Evolutionary conservation across 306 rosid genomes (phyloP).

Genomic region (Sicyos baderoa): DNA sequence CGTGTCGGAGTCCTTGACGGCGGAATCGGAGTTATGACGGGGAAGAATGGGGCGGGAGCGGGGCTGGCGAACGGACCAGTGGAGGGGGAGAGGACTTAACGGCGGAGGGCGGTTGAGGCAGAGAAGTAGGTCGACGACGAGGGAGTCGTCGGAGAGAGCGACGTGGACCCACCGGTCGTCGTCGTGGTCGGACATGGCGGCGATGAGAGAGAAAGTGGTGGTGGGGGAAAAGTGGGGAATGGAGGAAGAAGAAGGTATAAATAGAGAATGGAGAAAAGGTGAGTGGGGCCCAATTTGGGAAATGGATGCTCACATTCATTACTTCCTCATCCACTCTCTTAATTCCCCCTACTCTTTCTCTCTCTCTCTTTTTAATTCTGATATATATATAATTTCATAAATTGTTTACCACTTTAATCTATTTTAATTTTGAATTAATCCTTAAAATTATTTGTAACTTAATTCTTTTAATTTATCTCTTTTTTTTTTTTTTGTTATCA

Average conservation of each 20-base stretch:
- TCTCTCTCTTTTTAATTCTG: neutral
- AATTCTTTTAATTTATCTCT: too few species aligned
- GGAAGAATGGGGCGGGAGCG: slow-evolving; percentile 33
- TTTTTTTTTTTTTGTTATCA: too few species aligned
- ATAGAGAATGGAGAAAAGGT: neutral
- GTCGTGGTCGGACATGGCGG: slow-evolving; percentile 23
- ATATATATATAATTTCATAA: too few species aligned
- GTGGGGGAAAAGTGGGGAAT: slow-evolving; percentile 15
- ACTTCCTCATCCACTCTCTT: neutral
- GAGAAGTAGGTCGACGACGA: slow-evolving; percentile 49
- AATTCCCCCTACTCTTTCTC: neutral
- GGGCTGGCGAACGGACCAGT: slow-evolving; percentile 56
- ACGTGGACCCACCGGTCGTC: slow-evolving; percentile 54
- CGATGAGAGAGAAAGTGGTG: neutral
- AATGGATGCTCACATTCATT: slow-evolving; percentile 10
- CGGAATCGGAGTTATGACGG: slow-evolving; percentile 34
- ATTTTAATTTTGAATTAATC: too few species aligned
- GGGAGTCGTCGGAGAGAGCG: slow-evolving; percentile 55
- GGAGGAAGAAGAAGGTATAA: slow-evolving; percentile 8
- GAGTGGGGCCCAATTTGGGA: too few species aligned
- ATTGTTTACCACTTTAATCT: too few species aligned
- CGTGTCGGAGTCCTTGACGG: slow-evolving; percentile 23
- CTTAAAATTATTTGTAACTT: too few species aligned
- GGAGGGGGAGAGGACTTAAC: neutral
- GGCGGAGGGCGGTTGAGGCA: slow-evolving; percentile 17